These are phyloP conservation scores for Quercus cerris DNA, from an alignment of 306 rosid genomes.

Conservation along the genomic window DNA sequence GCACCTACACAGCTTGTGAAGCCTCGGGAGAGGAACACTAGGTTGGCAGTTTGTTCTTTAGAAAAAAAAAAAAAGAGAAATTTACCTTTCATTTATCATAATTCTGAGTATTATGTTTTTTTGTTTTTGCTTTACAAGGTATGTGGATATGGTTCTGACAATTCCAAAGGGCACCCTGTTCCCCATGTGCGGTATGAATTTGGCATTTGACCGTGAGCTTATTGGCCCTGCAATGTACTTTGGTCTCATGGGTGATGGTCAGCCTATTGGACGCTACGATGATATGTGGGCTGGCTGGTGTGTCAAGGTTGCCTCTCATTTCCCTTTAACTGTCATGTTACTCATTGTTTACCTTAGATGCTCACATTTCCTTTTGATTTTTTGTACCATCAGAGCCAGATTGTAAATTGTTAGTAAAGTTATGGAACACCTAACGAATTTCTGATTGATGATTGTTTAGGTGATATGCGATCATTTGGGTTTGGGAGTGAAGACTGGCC, in stretches of 20 bases:
- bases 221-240: constrained; percentile 96
- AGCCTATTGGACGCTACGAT: constrained; percentile 84
- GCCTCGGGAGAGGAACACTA: constrained; percentile 80
- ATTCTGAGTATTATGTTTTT: not conserved
- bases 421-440: not conserved
- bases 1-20: constrained; percentile 94
- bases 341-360: not conserved
- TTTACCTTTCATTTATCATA: not conserved
- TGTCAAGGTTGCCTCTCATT: constrained; percentile 38
- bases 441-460: constrained; percentile 10
- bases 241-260: constrained; percentile 96
- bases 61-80: not conserved
- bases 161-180: constrained; percentile 60
- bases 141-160: constrained; percentile 58
- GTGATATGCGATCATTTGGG: constrained; percentile 88
- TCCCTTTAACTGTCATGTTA: not conserved
- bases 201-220: constrained; percentile 86
- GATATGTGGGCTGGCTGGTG: constrained; percentile 99
- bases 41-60: constrained; percentile 31
- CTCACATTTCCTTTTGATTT: not conserved
- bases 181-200: constrained; percentile 94
- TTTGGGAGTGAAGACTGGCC: constrained; percentile 80
- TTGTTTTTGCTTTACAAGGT: constrained; percentile 23
- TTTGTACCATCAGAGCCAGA: not conserved
- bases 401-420: not conserved